Percentiles rank a stretch among this genome's conserved stretches.
Evolutionary conservation across 1,284 basidiomycete species (phyloP).

Genomic region (Boletus hoseneyae): DNA sequence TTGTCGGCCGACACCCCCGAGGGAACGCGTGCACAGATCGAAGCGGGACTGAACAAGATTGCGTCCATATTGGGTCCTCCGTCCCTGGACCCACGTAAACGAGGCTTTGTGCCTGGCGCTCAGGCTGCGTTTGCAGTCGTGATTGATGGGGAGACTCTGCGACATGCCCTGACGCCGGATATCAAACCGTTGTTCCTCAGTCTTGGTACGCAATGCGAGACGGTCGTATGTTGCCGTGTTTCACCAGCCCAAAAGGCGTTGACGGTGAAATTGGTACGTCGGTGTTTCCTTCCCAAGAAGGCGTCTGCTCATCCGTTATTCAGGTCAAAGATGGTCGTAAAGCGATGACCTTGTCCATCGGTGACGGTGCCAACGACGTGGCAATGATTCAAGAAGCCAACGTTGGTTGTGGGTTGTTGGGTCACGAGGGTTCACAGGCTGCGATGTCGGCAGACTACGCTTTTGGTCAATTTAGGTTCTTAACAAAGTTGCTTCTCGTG

Average conservation of each 20-base stretch:
- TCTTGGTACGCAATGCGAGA: conserved; percentile 93
- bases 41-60: conserved; percentile 93
- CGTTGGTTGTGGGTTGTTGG: conserved; percentile 91
- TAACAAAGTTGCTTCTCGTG: conserved; percentile 90
- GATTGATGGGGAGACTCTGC: conserved; percentile 93
- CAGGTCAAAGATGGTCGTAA: conserved; percentile 93
- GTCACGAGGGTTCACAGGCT: conserved; percentile 95
- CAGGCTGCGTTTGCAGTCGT: conserved; percentile 87
- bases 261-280: conserved; percentile 84
- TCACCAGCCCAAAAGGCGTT: conserved; percentile 95
- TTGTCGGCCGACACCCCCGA: conserved; percentile 81
- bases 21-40: conserved; percentile 81
- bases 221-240: conserved; percentile 96
- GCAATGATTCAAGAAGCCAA: conserved; percentile 99
- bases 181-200: conserved; percentile 88
- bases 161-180: conserved; percentile 74
- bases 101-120: conserved; percentile 66
- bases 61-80: conserved; percentile 74
- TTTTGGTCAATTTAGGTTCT: conserved; percentile 94
- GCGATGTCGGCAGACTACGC: conserved; percentile 99
- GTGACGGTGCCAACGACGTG: conserved; percentile 95
- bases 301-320: conserved; percentile 6
- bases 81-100: conserved; percentile 50
- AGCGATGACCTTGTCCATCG: conserved; percentile 96
- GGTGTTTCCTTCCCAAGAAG: not conserved